Conservation (phyloP, 2,329 filamentous ascomycete species). For the Daldinia eschscholtzii region DNA sequence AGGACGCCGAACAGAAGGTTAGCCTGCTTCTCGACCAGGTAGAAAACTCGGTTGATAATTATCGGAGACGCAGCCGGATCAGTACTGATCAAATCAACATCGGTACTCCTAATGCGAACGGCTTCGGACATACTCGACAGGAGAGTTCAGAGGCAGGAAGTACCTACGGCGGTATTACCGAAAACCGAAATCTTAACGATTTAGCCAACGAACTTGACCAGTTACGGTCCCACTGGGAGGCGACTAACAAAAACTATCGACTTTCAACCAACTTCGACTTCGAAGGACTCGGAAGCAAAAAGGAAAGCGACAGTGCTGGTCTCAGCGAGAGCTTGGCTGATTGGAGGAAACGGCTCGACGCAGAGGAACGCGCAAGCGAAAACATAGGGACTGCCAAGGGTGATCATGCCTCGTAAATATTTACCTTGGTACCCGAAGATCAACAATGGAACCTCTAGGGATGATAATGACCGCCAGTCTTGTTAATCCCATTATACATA, state of each 20-base stretch:
- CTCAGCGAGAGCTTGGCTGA: constrained; percentile 78
- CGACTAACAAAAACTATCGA: constrained; percentile 93
- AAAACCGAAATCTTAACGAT: constrained; percentile 79
- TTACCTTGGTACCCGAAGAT: neutral
- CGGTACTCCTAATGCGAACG: constrained; percentile 53
- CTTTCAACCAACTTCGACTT: constrained; percentile 92
- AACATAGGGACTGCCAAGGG: constrained; percentile 36
- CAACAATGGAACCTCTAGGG: neutral
- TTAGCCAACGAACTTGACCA: constrained; percentile 93
- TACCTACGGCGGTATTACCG: constrained; percentile 68
- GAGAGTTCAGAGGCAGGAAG: constrained; percentile 73
- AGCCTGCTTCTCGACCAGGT: constrained; percentile 94
- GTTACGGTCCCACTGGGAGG: constrained; percentile 92
- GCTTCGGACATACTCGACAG: constrained; percentile 62
- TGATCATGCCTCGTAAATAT: constrained; percentile 30
- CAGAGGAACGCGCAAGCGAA: constrained; percentile 58
- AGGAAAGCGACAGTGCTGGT: constrained; percentile 60
- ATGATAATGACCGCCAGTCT: neutral
- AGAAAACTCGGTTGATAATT: constrained; percentile 92
- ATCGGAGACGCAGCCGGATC: constrained; percentile 80
- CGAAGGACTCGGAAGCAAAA: constrained; percentile 64
- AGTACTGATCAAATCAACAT: constrained; percentile 62
- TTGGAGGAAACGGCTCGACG: constrained; percentile 83
- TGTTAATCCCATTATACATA: neutral
- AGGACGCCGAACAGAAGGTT: constrained; percentile 93